Evolutionary conservation across 1,284 basidiomycete species (phyloP).

Genomic region (Blastosporella zonata): DNA sequence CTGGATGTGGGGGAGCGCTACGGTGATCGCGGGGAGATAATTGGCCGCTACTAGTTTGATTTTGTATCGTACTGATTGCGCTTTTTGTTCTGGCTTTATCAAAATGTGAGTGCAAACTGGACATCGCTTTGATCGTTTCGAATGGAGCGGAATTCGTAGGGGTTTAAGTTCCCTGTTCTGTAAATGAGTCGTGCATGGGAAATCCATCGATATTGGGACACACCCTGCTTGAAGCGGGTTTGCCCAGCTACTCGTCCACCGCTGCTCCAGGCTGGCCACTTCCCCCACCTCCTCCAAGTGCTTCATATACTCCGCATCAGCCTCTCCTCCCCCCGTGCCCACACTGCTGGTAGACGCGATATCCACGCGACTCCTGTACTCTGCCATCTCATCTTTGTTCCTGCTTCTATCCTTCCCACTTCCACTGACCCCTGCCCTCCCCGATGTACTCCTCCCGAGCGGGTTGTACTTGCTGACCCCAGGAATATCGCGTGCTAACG

Average conservation of each 20-base stretch:
- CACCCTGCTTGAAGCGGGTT: constrained; percentile 64
- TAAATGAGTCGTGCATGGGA: constrained; percentile 9
- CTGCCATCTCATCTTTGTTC: constrained; percentile 71
- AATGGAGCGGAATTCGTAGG: constrained; percentile 84
- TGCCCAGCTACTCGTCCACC: constrained; percentile 83
- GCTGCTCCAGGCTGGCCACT: constrained; percentile 72
- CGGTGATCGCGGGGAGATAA: constrained; percentile 88
- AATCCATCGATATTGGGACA: constrained; percentile 27
- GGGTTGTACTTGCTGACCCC: constrained; percentile 74
- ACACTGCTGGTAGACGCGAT: constrained; percentile 49
- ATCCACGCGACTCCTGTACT: constrained; percentile 70
- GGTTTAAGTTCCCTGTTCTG: constrained; percentile 74
- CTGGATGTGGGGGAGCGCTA: constrained; percentile 58
- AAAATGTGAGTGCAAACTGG: constrained; percentile 92
- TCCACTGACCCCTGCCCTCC: constrained; percentile 31
- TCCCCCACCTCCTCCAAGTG: constrained; percentile 59
- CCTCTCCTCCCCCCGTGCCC: constrained; percentile 60
- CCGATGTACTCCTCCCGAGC: constrained; percentile 47
- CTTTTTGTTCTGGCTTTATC: constrained; percentile 97
- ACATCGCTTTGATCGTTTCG: constrained; percentile 95
- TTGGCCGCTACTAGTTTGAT: constrained; percentile 95
- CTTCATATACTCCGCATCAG: constrained; percentile 67
- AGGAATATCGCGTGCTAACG: constrained; percentile 76
- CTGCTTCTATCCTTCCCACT: constrained; percentile 56
- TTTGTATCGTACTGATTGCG: constrained; percentile 90